A percentile compares a stretch with the other conserved stretches of the same genome.
Evolutionary conservation across 2,329 filamentous ascomycete species (phyloP).

Genomic region (Capronia americana): DNA sequence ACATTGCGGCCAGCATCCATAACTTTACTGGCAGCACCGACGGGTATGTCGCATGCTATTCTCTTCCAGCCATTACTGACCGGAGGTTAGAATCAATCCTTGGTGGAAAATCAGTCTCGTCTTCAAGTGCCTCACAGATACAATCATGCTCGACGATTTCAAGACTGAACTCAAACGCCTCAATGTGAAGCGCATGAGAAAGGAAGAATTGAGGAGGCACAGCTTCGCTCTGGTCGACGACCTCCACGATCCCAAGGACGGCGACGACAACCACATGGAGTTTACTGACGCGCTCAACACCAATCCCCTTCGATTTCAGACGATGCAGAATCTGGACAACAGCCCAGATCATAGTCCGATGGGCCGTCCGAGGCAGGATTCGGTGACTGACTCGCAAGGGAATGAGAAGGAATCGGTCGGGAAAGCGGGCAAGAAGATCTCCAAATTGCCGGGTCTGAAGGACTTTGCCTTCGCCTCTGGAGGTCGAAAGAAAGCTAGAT

Average conservation of each 20-base stretch:
- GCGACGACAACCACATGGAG: slow-evolving; percentile 32
- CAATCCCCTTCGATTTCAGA: slow-evolving; percentile 26
- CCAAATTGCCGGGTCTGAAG: slow-evolving; percentile 31
- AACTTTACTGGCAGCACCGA: slow-evolving; percentile 40
- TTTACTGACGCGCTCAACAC: slow-evolving; percentile 34
- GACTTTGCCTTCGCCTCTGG: slow-evolving; percentile 20
- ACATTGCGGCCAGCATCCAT: slow-evolving; percentile 65
- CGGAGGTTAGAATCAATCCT: slow-evolving; percentile 57
- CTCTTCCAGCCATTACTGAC: slow-evolving; percentile 5
- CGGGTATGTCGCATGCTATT: slow-evolving; percentile 25
- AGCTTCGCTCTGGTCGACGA: slow-evolving; percentile 36
- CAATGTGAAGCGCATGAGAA: slow-evolving; percentile 36
- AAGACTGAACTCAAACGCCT: slow-evolving; percentile 57
- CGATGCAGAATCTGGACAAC: slow-evolving; percentile 16
- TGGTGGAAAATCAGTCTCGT: slow-evolving; percentile 68
- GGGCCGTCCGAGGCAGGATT: slow-evolving; percentile 33
- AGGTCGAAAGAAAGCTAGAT: slow-evolving; percentile 20
- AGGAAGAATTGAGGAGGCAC: slow-evolving; percentile 36
- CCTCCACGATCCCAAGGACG: slow-evolving; percentile 25
- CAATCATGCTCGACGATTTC: slow-evolving; percentile 71
- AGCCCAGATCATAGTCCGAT: slow-evolving; percentile 18
- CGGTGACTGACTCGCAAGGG: slow-evolving; percentile 17
- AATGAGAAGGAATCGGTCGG: slow-evolving; percentile 23
- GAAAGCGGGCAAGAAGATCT: slow-evolving; percentile 29
- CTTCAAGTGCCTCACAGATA: slow-evolving; percentile 72